A percentile compares a stretch with the other conserved stretches of the same genome.
phyloP scores from a whole-genome alignment of 164 flowering plant species.

The Tetrastigma voinierianum region DNA sequence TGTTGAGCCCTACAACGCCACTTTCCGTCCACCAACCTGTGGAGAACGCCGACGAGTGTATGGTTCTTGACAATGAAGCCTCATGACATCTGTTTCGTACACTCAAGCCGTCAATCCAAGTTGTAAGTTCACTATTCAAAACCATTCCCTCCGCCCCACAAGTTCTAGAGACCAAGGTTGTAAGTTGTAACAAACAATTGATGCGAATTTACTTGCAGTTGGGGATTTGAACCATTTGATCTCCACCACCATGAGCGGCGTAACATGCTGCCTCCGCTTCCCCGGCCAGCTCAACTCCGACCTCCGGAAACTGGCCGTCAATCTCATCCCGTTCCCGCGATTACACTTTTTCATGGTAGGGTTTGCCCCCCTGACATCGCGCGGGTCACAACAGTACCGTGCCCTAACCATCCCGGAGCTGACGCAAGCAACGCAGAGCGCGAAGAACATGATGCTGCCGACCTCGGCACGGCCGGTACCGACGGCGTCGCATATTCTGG shows the following conservation, averaged over 20 bases:
- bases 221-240: constrained; percentile 75
- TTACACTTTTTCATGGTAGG: constrained; percentile 83
- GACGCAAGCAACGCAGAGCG: constrained; percentile 74
- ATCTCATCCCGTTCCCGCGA: constrained; percentile 75
- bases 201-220: constrained; percentile 30
- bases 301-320: constrained; percentile 70
- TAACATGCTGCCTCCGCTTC: constrained; percentile 75
- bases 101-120: constrained; percentile 67
- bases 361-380: constrained; percentile 65
- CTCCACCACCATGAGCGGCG: constrained; percentile 75
- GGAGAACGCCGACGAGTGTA: constrained; percentile 70
- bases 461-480: constrained; percentile 68
- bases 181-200: background rate
- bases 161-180: too few relatives aligned
- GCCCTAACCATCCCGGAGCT: constrained; percentile 75
- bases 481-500: constrained; percentile 78
- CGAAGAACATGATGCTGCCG: constrained; percentile 82
- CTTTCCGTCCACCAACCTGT: constrained; percentile 71
- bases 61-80: constrained; percentile 77
- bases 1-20: constrained; percentile 72
- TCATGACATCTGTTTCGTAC: constrained; percentile 69
- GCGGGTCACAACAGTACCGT: constrained; percentile 62
- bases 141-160: too few relatives aligned
- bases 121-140: constrained; percentile 38
- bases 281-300: constrained; percentile 79